Conservation (phyloP, 1,284 basidiomycete species). For the Xerocomus minutiporus region DNA sequence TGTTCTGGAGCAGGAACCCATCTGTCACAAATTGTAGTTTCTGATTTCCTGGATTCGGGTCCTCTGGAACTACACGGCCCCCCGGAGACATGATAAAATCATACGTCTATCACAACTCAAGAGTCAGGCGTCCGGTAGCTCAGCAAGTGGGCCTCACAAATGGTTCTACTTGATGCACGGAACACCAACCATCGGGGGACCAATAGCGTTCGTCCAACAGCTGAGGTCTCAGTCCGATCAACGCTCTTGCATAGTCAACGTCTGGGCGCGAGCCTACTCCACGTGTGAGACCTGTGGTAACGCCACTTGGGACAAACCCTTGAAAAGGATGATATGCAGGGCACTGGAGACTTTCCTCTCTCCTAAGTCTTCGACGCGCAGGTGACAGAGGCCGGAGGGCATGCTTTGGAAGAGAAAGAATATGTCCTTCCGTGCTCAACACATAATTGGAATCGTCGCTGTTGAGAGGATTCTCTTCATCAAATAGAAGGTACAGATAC, state of each 20-base stretch:
- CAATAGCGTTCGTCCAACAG: slow-evolving; percentile 53
- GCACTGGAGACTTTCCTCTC: slow-evolving; percentile 67
- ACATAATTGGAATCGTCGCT: slow-evolving; percentile 76
- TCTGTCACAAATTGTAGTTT: slow-evolving; percentile 63
- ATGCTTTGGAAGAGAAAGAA: slow-evolving; percentile 61
- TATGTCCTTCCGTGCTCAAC: slow-evolving; percentile 91
- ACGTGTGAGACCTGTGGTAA: slow-evolving; percentile 45
- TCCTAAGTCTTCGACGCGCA: slow-evolving; percentile 57
- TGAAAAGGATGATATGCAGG: slow-evolving; percentile 57
- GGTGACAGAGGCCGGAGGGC: slow-evolving; percentile 54
- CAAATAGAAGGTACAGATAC: slow-evolving; percentile 91
- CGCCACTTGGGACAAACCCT: slow-evolving; percentile 32
- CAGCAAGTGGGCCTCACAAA: slow-evolving; percentile 50
- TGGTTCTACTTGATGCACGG: slow-evolving; percentile 60
- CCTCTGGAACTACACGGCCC: slow-evolving; percentile 57
- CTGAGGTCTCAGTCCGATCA: slow-evolving; percentile 52
- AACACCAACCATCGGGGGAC: slow-evolving; percentile 70
- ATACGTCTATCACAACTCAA: slow-evolving; percentile 48
- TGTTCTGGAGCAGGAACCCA: slow-evolving; percentile 73
- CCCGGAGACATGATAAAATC: slow-evolving; percentile 70
- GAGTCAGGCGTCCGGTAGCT: slow-evolving; percentile 5
- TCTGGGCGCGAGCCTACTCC: slow-evolving; percentile 71
- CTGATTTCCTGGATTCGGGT: slow-evolving; percentile 59
- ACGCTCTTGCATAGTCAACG: slow-evolving; percentile 69
- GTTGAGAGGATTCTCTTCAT: slow-evolving; percentile 76